Evolutionary conservation across 2,329 filamentous ascomycete genomes (phyloP).

Genomic region (Ophiostoma triangulosporum): DNA sequence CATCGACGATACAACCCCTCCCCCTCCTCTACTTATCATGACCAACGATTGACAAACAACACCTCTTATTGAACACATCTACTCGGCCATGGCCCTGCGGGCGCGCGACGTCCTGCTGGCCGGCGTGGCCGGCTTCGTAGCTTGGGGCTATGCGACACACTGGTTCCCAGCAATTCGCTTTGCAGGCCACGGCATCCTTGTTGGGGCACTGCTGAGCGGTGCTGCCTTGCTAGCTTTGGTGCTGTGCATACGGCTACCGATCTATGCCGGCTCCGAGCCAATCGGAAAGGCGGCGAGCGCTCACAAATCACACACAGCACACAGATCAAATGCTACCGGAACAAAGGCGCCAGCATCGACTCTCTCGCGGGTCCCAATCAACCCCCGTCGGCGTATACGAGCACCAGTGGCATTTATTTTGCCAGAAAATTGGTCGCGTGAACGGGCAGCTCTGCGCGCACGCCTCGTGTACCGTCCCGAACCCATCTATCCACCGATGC

Average conservation of each 20-base stretch:
- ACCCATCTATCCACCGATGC: constrained; percentile 62
- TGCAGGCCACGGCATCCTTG: constrained; percentile 69
- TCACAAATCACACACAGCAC: neutral
- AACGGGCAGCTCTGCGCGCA: constrained; percentile 51
- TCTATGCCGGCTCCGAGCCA: constrained; percentile 2
- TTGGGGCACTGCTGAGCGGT: constrained; percentile 47
- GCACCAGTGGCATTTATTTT: constrained; percentile 39
- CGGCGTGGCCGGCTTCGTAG: constrained; percentile 58
- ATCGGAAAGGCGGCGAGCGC: neutral
- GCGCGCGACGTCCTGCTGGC: constrained; percentile 58
- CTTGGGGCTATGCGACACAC: constrained; percentile 75
- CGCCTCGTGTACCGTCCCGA: constrained; percentile 50
- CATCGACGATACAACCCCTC: neutral
- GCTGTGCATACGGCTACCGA: constrained; percentile 4
- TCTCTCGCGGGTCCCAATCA: neutral
- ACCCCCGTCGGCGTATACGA: neutral
- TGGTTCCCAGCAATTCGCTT: constrained; percentile 76
- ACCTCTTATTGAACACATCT: neutral
- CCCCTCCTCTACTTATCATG: neutral
- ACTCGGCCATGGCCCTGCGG: constrained; percentile 49
- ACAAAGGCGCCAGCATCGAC: neutral
- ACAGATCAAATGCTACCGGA: neutral
- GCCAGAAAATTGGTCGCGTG: constrained; percentile 52
- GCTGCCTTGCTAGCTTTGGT: constrained; percentile 44
- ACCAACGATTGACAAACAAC: neutral